Evolutionary conservation across 1,139 yeast species (phyloP), one percentile per base, ranked within the genome.

Genomic region (Cylindricascospora bacillispora): DNA sequence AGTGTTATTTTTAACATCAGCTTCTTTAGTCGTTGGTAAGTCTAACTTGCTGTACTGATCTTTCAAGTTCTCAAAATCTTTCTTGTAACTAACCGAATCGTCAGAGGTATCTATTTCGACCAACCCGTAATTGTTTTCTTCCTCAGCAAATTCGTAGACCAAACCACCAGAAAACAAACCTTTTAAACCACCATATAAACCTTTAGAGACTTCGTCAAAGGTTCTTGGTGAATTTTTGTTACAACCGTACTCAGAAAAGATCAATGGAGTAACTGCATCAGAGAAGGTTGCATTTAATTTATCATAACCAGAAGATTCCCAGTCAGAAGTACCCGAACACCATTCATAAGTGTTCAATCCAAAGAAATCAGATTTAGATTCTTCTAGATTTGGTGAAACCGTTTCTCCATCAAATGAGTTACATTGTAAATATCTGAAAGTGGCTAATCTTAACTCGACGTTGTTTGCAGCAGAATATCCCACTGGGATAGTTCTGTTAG

Each of bases 381-480:
- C 69, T 29, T 73, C 79, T 19, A 64, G 63, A 22, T 61, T 63
- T 20, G 56, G 57, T 15, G 71, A 70, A 3, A 46, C 34, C 17
- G 27, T 32, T 11, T 35, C 31, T 24, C 64, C 69, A 35, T 60
- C 59, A 27, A 62, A 51, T 3, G 49, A 44, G 37, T 75, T 76
- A 58, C 95, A 86, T 37, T 83, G 75, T 45, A 86, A 67, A 55
- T 82, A 86, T 46, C 76, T 78, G 55, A 83, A 80, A 39, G 89
- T 72, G 22, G 83, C 81, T 34, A 68, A 59, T 54, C 95, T 71
- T 42, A 78, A 68, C 17, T 66, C 67, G 35, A 61, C 61, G 46
- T 78, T 93, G 56, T 85, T 94, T 29, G 93, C 93, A 26, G 95
- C 89, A 9, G 94, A 79, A 56, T 85, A 86, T 30, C 95, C 97